Percentiles rank a stretch among this genome's conserved stretches.
phyloP scores from a whole-genome alignment of 306 rosid species.

The Rosa lucieae region DNA sequence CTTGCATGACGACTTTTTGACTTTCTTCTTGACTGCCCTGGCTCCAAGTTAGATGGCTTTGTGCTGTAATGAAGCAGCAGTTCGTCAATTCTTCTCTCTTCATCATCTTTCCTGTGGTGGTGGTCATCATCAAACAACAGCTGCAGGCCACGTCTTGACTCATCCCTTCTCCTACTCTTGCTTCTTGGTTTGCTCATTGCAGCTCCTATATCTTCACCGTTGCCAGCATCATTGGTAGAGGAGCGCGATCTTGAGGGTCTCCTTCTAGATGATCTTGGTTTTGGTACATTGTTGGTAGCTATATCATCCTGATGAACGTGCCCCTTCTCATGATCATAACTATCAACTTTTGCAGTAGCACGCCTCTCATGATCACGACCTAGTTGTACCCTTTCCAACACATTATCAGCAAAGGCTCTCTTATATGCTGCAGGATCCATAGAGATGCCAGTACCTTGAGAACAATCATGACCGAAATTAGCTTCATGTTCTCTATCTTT shows the following conservation, averaged over 20 bases:
- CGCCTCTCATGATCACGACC: conserved; percentile 52
- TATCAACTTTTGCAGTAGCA: conserved; percentile 33
- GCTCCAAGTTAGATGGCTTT: conserved; percentile 53
- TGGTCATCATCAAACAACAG: conserved; percentile 72
- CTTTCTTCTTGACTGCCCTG: conserved; percentile 61
- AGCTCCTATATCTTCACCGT: conserved; percentile 43
- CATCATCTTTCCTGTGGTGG: conserved; percentile 56
- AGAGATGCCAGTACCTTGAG: conserved; percentile 27
- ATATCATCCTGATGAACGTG: conserved; percentile 31
- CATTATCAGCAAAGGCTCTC: conserved; percentile 37
- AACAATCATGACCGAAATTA: conserved; percentile 28
- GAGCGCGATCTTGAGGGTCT: conserved; percentile 68
- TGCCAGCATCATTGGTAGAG: conserved; percentile 33
- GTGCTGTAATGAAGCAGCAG: conserved; percentile 83
- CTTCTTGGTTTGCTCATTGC: conserved; percentile 61
- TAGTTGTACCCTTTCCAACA: conserved; percentile 36
- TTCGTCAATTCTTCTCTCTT: conserved; percentile 82
- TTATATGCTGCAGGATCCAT: conserved; percentile 40
- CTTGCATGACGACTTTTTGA: conserved; percentile 60
- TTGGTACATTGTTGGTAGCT: conserved; percentile 42
- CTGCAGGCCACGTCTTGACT: conserved; percentile 65
- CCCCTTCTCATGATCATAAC: conserved; percentile 46
- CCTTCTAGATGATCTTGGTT: conserved; percentile 63
- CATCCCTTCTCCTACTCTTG: conserved; percentile 64
- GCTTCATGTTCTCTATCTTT: conserved; percentile 40